Percentiles rank a stretch among this genome's conserved stretches.
These are phyloP conservation scores for Russula brevipes DNA, from an alignment of 768 basidiomycete genomes.

Conservation along the genomic window DNA sequence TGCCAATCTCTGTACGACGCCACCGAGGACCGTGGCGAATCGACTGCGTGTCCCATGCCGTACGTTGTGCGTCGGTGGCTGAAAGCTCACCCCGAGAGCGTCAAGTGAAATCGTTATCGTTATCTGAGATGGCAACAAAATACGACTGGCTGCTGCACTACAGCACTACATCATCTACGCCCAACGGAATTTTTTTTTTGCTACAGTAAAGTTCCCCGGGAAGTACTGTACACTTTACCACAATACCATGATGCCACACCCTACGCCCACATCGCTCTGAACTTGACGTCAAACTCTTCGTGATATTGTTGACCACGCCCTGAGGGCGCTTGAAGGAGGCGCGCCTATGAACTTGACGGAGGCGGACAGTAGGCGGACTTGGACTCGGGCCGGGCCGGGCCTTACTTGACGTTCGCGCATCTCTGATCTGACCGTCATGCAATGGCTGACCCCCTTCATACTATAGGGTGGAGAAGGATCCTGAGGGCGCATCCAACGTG, in stretches of 20 bases:
- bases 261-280: slow-evolving; percentile 50
- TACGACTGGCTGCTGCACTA: neutral
- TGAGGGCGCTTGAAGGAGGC: slow-evolving; percentile 34
- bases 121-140: neutral
- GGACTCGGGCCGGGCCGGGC: too few species aligned
- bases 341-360: too few species aligned
- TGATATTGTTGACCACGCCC: slow-evolving; percentile 40
- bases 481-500: too few species aligned
- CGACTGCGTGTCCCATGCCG: slow-evolving; percentile 58
- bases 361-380: too few species aligned
- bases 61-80: slow-evolving; percentile 55
- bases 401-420: too few species aligned
- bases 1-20: slow-evolving; percentile 53
- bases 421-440: too few species aligned
- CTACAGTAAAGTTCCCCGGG: too few species aligned
- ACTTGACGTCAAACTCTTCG: slow-evolving; percentile 55
- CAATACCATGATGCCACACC: too few species aligned
- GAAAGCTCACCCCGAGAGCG: slow-evolving; percentile 41
- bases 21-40: slow-evolving; percentile 38
- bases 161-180: neutral
- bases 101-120: neutral
- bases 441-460: too few species aligned
- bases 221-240: neutral
- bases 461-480: too few species aligned
- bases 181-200: neutral